phyloP scores from a whole-genome alignment of 2,329 filamentous ascomycete species.

The Pseudogymnoascus sp. region DNA sequence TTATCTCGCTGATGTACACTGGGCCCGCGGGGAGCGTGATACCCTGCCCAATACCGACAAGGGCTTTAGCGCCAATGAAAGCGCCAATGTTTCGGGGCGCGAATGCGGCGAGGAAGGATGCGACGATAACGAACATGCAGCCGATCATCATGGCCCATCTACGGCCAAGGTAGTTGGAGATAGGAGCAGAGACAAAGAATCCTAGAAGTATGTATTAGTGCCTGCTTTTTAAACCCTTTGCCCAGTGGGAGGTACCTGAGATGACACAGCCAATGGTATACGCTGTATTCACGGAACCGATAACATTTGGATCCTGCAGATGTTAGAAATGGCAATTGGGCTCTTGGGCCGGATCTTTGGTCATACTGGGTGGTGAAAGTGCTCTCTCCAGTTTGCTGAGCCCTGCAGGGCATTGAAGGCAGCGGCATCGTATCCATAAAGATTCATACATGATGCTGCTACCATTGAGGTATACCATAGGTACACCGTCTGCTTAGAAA shows the following conservation, averaged over 20 bases:
- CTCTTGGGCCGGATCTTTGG: not conserved
- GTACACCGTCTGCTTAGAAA: slow-evolving; percentile 8
- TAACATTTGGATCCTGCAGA: not conserved
- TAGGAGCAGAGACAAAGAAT: slow-evolving; percentile 2
- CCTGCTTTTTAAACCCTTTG: not conserved
- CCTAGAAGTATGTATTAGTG: not conserved
- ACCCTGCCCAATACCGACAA: slow-evolving; percentile 51
- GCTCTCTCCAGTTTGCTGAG: slow-evolving; percentile 8
- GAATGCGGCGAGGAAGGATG: slow-evolving; percentile 49
- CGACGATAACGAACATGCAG: slow-evolving; percentile 45
- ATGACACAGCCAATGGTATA: slow-evolving; percentile 1
- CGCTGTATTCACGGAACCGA: slow-evolving; percentile 4
- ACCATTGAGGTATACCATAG: slow-evolving; percentile 10
- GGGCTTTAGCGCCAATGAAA: slow-evolving; percentile 47
- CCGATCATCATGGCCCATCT: slow-evolving; percentile 40
- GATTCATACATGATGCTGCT: slow-evolving; percentile 3
- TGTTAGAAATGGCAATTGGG: not conserved
- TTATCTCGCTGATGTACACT: slow-evolving; percentile 50
- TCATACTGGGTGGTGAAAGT: not conserved
- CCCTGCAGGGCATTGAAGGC: slow-evolving; percentile 6
- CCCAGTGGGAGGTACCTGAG: not conserved
- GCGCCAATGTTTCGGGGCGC: slow-evolving; percentile 42
- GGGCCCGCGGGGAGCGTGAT: slow-evolving; percentile 47
- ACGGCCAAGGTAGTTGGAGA: slow-evolving; percentile 5
- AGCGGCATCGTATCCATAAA: slow-evolving; percentile 4